Conservation (phyloP, 164 flowering plant species). For the Piper betle region DNA sequence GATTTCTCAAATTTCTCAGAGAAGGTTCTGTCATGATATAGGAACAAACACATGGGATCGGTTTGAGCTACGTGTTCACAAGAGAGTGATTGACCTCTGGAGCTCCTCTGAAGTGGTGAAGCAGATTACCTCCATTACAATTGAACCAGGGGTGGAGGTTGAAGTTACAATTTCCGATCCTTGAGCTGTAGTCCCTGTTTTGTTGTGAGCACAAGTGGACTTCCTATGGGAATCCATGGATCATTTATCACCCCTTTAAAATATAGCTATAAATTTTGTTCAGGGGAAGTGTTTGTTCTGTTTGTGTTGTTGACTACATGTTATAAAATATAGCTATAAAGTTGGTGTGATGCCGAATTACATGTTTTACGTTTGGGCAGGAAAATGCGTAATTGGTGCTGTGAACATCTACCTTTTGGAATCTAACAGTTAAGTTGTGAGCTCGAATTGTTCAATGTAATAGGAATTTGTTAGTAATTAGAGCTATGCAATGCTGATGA, state of each 20-base stretch:
- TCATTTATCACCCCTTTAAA: too few relatives aligned
- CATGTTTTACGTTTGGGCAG: not conserved
- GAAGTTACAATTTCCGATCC: slow-evolving; percentile 41
- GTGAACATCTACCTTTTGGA: too few relatives aligned
- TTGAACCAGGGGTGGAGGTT: slow-evolving; percentile 63
- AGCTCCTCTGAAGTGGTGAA: slow-evolving; percentile 25
- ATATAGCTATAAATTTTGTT: too few relatives aligned
- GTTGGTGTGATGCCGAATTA: not conserved
- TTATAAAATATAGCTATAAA: too few relatives aligned
- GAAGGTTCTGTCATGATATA: too few relatives aligned
- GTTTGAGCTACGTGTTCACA: slow-evolving; percentile 87
- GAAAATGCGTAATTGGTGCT: too few relatives aligned
- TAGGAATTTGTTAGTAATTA: too few relatives aligned
- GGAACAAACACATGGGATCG: slow-evolving; percentile 9
- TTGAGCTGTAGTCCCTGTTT: not conserved
- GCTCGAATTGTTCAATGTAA: too few relatives aligned
- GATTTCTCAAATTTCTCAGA: not conserved
- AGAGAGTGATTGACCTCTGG: slow-evolving; percentile 76
- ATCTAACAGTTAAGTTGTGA: too few relatives aligned
- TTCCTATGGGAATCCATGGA: too few relatives aligned
- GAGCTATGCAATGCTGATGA: too few relatives aligned
- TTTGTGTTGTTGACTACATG: not conserved
- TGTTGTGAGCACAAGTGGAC: not conserved
- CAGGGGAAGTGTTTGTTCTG: too few relatives aligned
- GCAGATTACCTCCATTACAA: slow-evolving; percentile 77